Base-by-base conservation (phyloP, 2,329 filamentous ascomycete genomes). In the Aspergillus fructus region DNA sequence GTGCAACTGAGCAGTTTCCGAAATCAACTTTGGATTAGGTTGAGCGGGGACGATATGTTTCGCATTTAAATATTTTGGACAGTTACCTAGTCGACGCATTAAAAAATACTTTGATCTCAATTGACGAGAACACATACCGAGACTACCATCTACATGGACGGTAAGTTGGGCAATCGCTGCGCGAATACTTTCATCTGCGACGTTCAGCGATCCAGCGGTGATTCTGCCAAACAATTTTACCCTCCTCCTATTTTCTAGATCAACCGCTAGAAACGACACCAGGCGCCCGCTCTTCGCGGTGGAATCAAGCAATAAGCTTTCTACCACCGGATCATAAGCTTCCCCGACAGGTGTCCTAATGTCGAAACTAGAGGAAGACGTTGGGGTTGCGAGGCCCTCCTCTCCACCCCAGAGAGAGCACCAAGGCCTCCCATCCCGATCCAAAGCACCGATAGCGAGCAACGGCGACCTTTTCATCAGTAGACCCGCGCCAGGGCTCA, bases 51-150 rank as follows among this genome's bases (percentile, higher is more conserved):
- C 68, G 40, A 96, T 84, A 2, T 78, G 76, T 69, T 89, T 92
- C 66, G 84, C 85, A 72, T 93, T 94, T 34, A 96, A 70, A 66
- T 96, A 96, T 73, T 96, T 96, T 2, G 91, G 91, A 66, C 91
- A 96, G 65, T 94, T 96, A 0, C 90, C 87, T 76, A 48, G 46
- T 7, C 11, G 33, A 2, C 8, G 5, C 12, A 24, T 50, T 19
- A 39, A 9, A 37, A n/a, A 11, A 6, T n/a, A 30, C 19, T 17
- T 42, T 9, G 23, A n/a, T 23, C 21, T 9, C 24, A 17, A 17
- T 33, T 30, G 11, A 23, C 21, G 27, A 27, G 11, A 48, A 41
- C 40, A 70, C 74, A 66, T 71, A 78, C 79, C 84, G 8, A 96
- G 67, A 62, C 85, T 89, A 71, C 90, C 87, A 33, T 88, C 82